Conservation (phyloP, 2,329 filamentous ascomycete genomes). For the Trichophyton schoenleinii region DNA sequence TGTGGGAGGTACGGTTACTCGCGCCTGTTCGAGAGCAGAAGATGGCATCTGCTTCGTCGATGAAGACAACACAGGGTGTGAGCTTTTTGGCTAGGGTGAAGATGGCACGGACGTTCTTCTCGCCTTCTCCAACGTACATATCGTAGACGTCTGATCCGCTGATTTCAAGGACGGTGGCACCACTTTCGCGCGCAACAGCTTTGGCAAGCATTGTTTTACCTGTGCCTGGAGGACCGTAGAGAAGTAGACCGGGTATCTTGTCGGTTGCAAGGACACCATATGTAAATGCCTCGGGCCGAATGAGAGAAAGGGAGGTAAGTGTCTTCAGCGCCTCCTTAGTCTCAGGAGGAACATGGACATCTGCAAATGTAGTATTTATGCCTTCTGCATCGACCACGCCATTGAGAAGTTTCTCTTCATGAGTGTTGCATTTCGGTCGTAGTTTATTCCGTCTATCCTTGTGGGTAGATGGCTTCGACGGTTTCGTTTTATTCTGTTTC, state of each 20-base stretch:
- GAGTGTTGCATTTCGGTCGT: slow-evolving; percentile 51
- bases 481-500: slow-evolving; percentile 20
- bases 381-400: slow-evolving; percentile 72
- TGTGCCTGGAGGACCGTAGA: slow-evolving; percentile 70
- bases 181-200: slow-evolving; percentile 51
- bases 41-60: slow-evolving; percentile 91
- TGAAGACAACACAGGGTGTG: slow-evolving; percentile 84
- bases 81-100: slow-evolving; percentile 87
- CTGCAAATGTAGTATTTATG: slow-evolving; percentile 74
- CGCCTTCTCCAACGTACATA: slow-evolving; percentile 90
- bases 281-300: slow-evolving; percentile 84
- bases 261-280: slow-evolving; percentile 89
- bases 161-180: slow-evolving; percentile 65
- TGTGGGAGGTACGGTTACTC: slow-evolving; percentile 56
- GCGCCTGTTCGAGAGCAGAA: slow-evolving; percentile 59
- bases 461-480: slow-evolving; percentile 24
- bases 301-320: slow-evolving; percentile 72
- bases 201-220: slow-evolving; percentile 54
- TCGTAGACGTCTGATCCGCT: slow-evolving; percentile 86
- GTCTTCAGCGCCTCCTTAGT: slow-evolving; percentile 81
- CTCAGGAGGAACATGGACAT: slow-evolving; percentile 70
- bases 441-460: slow-evolving; percentile 37
- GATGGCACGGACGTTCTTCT: slow-evolving; percentile 88
- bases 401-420: slow-evolving; percentile 70
- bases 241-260: slow-evolving; percentile 74